Percentiles rank a stretch among this genome's conserved stretches.
phyloP scores from a whole-genome alignment of 1,284 basidiomycete species.

The Vanrija sp. region DNA sequence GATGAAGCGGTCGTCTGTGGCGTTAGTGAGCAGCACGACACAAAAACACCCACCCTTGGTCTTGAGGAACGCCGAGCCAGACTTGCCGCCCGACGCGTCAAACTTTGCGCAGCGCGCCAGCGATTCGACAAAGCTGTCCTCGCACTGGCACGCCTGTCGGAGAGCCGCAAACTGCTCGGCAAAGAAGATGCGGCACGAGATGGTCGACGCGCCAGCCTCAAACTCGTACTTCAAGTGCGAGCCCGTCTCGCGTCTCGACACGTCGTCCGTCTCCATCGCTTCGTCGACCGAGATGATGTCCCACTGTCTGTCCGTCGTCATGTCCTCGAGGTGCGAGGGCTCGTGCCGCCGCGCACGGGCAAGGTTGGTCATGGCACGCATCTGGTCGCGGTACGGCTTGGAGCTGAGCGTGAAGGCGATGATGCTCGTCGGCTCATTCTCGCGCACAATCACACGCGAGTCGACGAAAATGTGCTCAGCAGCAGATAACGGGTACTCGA shows the following conservation, averaged over 20 bases:
- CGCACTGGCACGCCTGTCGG: slow-evolving; percentile 85
- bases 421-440: slow-evolving; percentile 96
- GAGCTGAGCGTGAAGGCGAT: slow-evolving; percentile 94
- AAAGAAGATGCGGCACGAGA: slow-evolving; percentile 92
- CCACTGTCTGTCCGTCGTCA: slow-evolving; percentile 52
- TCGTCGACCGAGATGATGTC: slow-evolving; percentile 66
- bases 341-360: slow-evolving; percentile 10
- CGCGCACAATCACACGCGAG: slow-evolving; percentile 89
- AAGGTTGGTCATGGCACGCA: slow-evolving; percentile 59
- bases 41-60: slow-evolving; percentile 63
- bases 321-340: slow-evolving; percentile 11
- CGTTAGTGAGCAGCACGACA: slow-evolving; percentile 1
- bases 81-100: slow-evolving; percentile 94
- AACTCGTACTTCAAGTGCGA: slow-evolving; percentile 60
- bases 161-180: slow-evolving; percentile 97
- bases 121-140: slow-evolving; percentile 88
- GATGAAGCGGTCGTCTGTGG: slow-evolving; percentile 90
- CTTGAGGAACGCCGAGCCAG: slow-evolving; percentile 93
- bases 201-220: slow-evolving; percentile 84
- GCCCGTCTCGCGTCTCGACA: slow-evolving; percentile 30
- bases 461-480: slow-evolving; percentile 90
- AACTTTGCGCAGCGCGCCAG: slow-evolving; percentile 93
- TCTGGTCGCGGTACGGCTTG: slow-evolving; percentile 79
- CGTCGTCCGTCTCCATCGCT: slow-evolving; percentile 38
- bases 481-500: slow-evolving; percentile 55